A percentile compares a stretch with the other conserved stretches of the same genome.
These are phyloP conservation scores for Lecanoromycetidae sp. DNA, from an alignment of 2,329 filamentous ascomycete genomes.

Conservation along the genomic window DNA sequence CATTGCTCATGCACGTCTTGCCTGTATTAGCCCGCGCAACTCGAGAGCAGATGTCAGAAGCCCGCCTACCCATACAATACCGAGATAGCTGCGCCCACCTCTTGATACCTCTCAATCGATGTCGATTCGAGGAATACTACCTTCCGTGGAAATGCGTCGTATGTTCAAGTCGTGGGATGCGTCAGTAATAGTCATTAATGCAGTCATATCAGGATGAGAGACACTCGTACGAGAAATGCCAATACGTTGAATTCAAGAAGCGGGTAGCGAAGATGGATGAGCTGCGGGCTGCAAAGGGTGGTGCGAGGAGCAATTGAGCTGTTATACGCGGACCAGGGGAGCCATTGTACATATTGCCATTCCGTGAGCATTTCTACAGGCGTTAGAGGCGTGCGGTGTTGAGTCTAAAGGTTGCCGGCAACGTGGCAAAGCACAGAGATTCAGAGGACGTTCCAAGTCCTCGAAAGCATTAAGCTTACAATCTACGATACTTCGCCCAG, in stretches of 20 bases:
- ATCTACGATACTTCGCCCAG: no score
- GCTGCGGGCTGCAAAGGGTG: conserved; percentile 71
- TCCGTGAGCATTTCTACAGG: no score
- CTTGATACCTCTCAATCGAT: conserved; percentile 89
- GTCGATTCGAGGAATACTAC: conserved; percentile 84
- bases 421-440: no score
- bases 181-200: background rate
- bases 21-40: conserved; percentile 40
- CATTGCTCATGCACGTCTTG: background rate
- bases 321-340: background rate
- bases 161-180: conserved; percentile 27
- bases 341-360: conserved; percentile 2
- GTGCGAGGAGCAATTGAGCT: conserved; percentile 67
- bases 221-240: conserved; percentile 98
- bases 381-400: no score
- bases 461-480: no score
- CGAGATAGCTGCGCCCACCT: conserved; percentile 92
- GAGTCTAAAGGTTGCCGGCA: no score
- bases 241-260: conserved; percentile 98
- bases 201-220: conserved; percentile 63
- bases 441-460: no score
- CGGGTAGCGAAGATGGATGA: conserved; percentile 98
- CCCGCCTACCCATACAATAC: conserved; percentile 77
- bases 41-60: conserved; percentile 86
- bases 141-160: conserved; percentile 97